Base-by-base conservation (phyloP, 495 filamentous ascomycete species). In the Evansstolkia leycettana region DNA sequence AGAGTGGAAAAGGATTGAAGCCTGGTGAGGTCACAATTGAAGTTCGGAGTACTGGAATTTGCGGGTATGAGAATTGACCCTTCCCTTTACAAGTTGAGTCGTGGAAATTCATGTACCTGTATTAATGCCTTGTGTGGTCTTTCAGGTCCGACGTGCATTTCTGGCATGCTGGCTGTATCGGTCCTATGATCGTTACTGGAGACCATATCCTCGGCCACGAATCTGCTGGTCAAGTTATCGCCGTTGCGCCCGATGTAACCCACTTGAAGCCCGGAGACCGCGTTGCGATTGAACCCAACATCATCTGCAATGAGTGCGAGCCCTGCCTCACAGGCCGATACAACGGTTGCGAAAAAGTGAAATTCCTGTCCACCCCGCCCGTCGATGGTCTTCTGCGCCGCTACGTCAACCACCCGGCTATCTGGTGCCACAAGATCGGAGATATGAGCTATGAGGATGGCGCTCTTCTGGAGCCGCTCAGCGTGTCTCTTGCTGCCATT, bases 121-220 rank as follows among this genome's bases (percentile, higher is more conserved):
- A n/a, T n/a, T n/a, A n/a, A n/a, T n/a, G n/a, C n/a, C n/a, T n/a
- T n/a, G n/a, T n/a, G n/a, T 17, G n/a, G 10, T 20, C 27, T 37
- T 36, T n/a, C 49, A 92, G 84, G 31, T 92, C 85, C 36, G 87
- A 94, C 58, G 77, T 95, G 18, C 87, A 94, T 62, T 95, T 95
- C 70, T 93, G 86, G 87, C 85, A 88, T 54, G 80, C 78, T 23
- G 86, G 86, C 42, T 82, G 80, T 60, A 94, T 95, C 50, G 87
- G 87, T 10, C 87, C 87, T 36, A 95, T 94, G 87, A 79, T 93
- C 42, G 86, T 95, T 18, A 71, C 70, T 36, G 78, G 73, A 44
- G 79, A 84, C 52, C 87, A 94, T 51, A 82, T 94, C 48, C 78
- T 95, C 19, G 87, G 87, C 42, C 87, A 94, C 67, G 87, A 93